Evolutionary conservation across 306 rosid genomes (phyloP), one percentile per base, ranked within the genome.

Genomic region (Abrus pulchellus): DNA sequence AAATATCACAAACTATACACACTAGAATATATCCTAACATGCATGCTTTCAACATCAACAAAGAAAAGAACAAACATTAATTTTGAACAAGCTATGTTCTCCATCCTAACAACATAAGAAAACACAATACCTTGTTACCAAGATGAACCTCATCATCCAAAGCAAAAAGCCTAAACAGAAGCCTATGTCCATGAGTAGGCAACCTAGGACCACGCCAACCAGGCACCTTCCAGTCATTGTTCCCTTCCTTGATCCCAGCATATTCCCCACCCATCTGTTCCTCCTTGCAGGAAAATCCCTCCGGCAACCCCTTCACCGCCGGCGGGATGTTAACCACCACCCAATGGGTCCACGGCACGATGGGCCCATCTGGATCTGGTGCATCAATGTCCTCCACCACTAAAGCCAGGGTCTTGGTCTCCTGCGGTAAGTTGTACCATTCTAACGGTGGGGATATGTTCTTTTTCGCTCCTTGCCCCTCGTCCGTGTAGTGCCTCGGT

Each of bases 351-450:
- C 92, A 91, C 2, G 98, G 97, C 69, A 91, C 90, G 3, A 90
- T 52, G 0, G 97, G 97, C 0, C 85, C 85, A 0, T 47, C 55
- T 0, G 97, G 94, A 52, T 94, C 93, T 0, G 97, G 89, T 0
- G 94, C 92, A 67, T 94, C 98, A 0, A 91, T 82, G n/a, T 92
- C 94, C 84, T 92, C 91, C 7, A 94, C 98, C 61, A 89, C 90
- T 0, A 94, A 77, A 0, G 97, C 97, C 1, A 94, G 61, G 14
- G 80, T 48, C 71, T 94, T 87, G 8, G 98, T 92, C 29, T 90
- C 95, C 3, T 83, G 3, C 0, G 97, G 98, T 12, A 89, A 53
- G 86, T 91, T 90, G 88, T 94, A 94, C 97, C 97, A 94, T 71
- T 94, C 98, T 28, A 92, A 34, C 0, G 97, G 97, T 2, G 98